Conservation (phyloP, 2,329 filamentous ascomycete genomes). For the Aspergillus sp. region DNA sequence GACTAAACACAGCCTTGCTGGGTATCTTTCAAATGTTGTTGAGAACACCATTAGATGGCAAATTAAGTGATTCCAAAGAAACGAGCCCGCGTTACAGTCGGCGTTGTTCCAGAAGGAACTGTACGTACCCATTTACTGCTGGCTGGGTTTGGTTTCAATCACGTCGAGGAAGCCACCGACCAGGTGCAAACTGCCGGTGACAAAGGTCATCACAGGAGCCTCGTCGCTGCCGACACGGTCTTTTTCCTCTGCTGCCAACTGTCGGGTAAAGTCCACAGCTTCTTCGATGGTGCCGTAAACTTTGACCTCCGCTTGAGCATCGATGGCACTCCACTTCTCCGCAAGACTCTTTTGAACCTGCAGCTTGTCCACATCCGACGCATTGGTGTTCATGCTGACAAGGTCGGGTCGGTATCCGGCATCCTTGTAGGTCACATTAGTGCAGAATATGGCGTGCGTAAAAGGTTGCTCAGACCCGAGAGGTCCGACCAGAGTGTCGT, state of each 20-base stretch:
- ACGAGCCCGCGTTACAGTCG: not conserved
- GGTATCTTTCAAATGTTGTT: constrained; percentile 20
- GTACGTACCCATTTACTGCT: constrained; percentile 9
- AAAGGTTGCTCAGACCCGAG: constrained; percentile 54
- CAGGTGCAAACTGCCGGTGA: constrained; percentile 82
- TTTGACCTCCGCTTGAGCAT: constrained; percentile 53
- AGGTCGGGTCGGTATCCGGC: constrained; percentile 64
- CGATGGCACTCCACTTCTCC: constrained; percentile 57
- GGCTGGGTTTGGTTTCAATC: constrained; percentile 53
- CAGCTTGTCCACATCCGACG: constrained; percentile 57
- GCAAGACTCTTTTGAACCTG: constrained; percentile 69
- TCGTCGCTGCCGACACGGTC: constrained; percentile 30
- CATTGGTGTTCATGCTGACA: constrained; percentile 61
- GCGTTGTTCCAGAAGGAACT: not conserved
- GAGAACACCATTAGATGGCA: constrained; percentile 12
- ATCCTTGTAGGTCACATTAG: constrained; percentile 67
- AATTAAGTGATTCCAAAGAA: not conserved
- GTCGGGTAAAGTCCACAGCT: constrained; percentile 60
- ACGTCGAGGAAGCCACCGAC: constrained; percentile 76
- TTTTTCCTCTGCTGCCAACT: constrained; percentile 38
- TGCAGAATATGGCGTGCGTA: constrained; percentile 74
- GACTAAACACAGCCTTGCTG: constrained; percentile 2
- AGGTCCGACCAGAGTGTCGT: constrained; percentile 53
- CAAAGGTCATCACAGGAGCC: constrained; percentile 61
- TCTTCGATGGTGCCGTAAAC: constrained; percentile 68